Conservation (phyloP, 306 rosid species). For the Aeschynomene evenia region DNA sequence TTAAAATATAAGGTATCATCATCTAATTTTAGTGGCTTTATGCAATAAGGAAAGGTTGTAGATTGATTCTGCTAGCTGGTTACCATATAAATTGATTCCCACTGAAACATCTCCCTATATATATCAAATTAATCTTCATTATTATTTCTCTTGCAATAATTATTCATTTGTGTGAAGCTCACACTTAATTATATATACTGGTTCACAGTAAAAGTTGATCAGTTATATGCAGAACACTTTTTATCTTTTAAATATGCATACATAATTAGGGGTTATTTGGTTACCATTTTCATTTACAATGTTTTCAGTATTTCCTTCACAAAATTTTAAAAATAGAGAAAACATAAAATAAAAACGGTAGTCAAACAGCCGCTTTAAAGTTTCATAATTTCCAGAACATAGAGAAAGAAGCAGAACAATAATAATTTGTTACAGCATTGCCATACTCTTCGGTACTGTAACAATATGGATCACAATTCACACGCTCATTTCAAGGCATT, state of each 20-base stretch:
- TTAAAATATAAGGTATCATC: conserved; percentile 39
- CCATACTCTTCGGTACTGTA: background rate
- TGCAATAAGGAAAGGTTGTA: conserved; percentile 26
- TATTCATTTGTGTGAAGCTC: conserved; percentile 5
- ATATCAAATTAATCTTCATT: conserved; percentile 7
- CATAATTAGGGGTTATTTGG: too few relatives aligned
- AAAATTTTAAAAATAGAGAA: too few relatives aligned
- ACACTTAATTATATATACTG: background rate
- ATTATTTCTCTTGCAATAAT: conserved; percentile 16
- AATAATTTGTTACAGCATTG: background rate
- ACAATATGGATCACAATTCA: background rate
- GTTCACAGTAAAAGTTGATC: background rate
- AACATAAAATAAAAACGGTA: too few relatives aligned
- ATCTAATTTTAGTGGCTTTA: conserved; percentile 36
- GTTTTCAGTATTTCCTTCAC: too few relatives aligned
- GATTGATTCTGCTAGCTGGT: conserved; percentile 53
- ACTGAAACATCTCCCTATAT: conserved; percentile 24
- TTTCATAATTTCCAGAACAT: background rate
- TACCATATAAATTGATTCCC: conserved; percentile 40
- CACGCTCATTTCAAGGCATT: conserved; percentile 13
- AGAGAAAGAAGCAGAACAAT: background rate
- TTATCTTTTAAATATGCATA: background rate
- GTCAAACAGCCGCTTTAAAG: too few relatives aligned
- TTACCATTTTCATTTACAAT: too few relatives aligned
- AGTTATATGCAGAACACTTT: background rate